A percentile compares a stretch with the other conserved stretches of the same genome.
phyloP scores from a whole-genome alignment of 345 rosid species.

The Pugionium dolabratum region DNA sequence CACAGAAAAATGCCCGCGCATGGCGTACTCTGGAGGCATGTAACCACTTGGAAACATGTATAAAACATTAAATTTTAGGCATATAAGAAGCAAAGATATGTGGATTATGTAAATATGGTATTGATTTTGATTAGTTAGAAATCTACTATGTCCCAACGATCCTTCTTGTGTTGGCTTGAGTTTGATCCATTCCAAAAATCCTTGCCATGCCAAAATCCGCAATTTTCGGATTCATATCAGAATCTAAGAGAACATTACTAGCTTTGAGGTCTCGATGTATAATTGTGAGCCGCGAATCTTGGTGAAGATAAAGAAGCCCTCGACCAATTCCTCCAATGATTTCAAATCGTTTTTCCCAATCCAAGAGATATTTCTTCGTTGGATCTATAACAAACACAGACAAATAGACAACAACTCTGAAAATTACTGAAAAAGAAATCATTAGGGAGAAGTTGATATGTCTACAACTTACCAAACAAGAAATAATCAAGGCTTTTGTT shows the following conservation, averaged over 20 bases:
- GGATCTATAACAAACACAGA: too few species aligned
- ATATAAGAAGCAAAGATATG: too few species aligned
- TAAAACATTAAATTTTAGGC: too few species aligned
- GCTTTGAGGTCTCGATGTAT: not conserved
- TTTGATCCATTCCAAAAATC: not conserved
- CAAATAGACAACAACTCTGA: too few species aligned
- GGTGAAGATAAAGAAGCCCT: not conserved
- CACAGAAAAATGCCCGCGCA: too few species aligned
- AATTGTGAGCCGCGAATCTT: not conserved
- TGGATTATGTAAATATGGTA: too few species aligned
- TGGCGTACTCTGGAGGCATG: too few species aligned
- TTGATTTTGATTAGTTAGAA: too few species aligned
- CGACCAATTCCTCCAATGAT: not conserved
- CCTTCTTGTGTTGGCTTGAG: not conserved
- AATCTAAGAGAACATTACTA: not conserved
- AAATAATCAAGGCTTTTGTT: not conserved
- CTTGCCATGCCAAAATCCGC: slow-evolving; percentile 3
- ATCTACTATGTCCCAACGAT: not conserved
- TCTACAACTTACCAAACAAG: slow-evolving; percentile 1
- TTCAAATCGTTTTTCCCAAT: not conserved
- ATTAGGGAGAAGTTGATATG: not conserved
- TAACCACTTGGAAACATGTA: too few species aligned
- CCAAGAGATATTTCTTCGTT: not conserved
- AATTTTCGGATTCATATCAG: not conserved
- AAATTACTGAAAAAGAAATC: too few species aligned